Percentiles rank a stretch among this genome's conserved stretches.
These are phyloP conservation scores for Cyclostephanos invisitatus DNA, from an alignment of 108 stramenopile genomes.

Conservation along the genomic window DNA sequence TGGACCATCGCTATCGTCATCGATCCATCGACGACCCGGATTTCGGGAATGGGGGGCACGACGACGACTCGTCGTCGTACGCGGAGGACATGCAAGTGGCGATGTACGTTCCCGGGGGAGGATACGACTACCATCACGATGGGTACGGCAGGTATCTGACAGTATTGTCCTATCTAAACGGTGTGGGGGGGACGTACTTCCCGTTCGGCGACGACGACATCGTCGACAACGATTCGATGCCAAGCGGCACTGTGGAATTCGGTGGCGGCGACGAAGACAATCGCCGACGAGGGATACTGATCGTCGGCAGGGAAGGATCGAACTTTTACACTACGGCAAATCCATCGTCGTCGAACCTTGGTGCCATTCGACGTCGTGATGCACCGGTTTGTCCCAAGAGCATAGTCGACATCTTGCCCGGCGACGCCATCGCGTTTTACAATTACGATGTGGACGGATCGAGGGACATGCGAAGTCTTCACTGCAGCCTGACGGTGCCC, in stretches of 20 bases:
- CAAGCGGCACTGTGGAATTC: too few species aligned
- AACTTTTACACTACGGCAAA: slow-evolving; percentile 8
- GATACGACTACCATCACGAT: slow-evolving; percentile 54
- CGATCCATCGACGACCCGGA: too few species aligned
- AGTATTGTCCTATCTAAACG: slow-evolving; percentile 55
- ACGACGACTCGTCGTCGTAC: too few species aligned
- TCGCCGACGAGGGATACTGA: slow-evolving; percentile 37
- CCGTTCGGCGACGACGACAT: slow-evolving; percentile 38
- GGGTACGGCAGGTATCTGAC: slow-evolving; percentile 44
- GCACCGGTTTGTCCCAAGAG: neutral
- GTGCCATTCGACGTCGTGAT: neutral
- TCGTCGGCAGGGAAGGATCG: slow-evolving; percentile 39
- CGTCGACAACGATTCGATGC: neutral
- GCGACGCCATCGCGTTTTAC: slow-evolving; percentile 59
- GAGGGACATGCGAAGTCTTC: slow-evolving; percentile 31
- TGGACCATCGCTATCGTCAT: slow-evolving; percentile 4
- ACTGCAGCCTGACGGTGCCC: slow-evolving; percentile 32
- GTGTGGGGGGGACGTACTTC: slow-evolving; percentile 60
- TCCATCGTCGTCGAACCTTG: too few species aligned
- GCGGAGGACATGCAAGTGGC: slow-evolving; percentile 53
- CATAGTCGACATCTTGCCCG: slow-evolving; percentile 35
- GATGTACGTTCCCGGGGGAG: slow-evolving; percentile 44
- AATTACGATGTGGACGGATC: slow-evolving; percentile 35
- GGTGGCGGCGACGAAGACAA: slow-evolving; percentile 4
- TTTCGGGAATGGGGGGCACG: too few species aligned